phyloP scores from a whole-genome alignment of 306 rosid species.

The Oxytropis ochrocephala region DNA sequence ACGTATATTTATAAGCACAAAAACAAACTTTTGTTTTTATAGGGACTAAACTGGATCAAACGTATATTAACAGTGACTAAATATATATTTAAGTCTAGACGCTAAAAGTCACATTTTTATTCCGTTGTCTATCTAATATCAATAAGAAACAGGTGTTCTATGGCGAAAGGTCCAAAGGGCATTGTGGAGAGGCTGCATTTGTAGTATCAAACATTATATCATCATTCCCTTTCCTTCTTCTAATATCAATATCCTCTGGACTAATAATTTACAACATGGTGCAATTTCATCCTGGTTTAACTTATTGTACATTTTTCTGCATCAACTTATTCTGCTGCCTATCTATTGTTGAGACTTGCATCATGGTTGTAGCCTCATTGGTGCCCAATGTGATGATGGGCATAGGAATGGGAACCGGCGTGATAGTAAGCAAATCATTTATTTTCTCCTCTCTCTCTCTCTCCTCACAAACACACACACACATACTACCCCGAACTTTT shows the following conservation, averaged over 20 bases:
- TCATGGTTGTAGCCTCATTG: slow-evolving; percentile 27
- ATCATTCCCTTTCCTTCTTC: slow-evolving; percentile 40
- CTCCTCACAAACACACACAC: background rate
- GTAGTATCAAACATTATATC: slow-evolving; percentile 42
- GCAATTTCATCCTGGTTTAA: slow-evolving; percentile 37
- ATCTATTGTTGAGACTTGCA: slow-evolving; percentile 28
- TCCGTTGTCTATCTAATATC: no score
- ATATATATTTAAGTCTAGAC: no score
- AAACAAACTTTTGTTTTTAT: no score
- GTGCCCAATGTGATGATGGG: slow-evolving; percentile 41
- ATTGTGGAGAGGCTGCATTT: slow-evolving; percentile 40
- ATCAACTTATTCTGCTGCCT: slow-evolving; percentile 39
- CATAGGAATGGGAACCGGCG: slow-evolving; percentile 26
- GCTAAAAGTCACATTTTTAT: no score
- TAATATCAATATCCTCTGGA: slow-evolving; percentile 36
- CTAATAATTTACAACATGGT: slow-evolving; percentile 38
- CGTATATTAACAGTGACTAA: no score
- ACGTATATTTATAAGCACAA: no score
- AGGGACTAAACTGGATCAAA: no score
- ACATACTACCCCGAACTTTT: no score
- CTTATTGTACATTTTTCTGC: slow-evolving; percentile 35
- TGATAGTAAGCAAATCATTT: slow-evolving; percentile 28
- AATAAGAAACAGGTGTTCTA: slow-evolving; percentile 48
- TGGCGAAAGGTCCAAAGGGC: slow-evolving; percentile 43
- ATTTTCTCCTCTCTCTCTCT: no score